Evolutionary conservation across 352 stramenopile species (phyloP).

Genomic region (Phytophthora boehmeriae): DNA sequence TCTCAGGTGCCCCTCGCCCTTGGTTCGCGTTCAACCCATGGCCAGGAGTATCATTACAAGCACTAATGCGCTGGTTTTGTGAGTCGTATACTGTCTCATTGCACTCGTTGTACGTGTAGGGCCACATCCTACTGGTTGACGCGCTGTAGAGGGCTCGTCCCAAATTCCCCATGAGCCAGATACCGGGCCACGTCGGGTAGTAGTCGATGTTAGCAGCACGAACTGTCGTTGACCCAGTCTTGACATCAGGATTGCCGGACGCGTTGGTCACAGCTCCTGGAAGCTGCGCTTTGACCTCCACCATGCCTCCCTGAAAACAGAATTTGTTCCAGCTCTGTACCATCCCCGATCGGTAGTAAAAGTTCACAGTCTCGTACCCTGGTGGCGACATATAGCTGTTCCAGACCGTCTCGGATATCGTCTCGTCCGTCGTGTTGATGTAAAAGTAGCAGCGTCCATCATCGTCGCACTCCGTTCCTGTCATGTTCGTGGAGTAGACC

Average conservation of each 20-base stretch:
- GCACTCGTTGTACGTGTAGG: slow-evolving; percentile 92
- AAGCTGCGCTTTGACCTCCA: slow-evolving; percentile 86
- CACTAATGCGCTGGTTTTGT: slow-evolving; percentile 64
- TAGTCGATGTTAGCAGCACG: slow-evolving; percentile 27
- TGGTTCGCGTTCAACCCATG: slow-evolving; percentile 85
- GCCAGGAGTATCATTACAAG: slow-evolving; percentile 87
- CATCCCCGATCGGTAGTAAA: slow-evolving; percentile 73
- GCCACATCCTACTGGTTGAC: slow-evolving; percentile 89
- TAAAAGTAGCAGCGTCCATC: slow-evolving; percentile 62
- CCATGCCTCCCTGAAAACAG: slow-evolving; percentile 92
- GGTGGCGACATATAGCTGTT: slow-evolving; percentile 66
- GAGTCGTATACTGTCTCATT: slow-evolving; percentile 53
- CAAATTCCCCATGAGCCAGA: slow-evolving; percentile 97
- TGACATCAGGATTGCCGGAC: slow-evolving; percentile 49
- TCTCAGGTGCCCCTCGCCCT: slow-evolving; percentile 91
- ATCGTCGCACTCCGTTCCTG: slow-evolving; percentile 55
- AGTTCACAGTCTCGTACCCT: slow-evolving; percentile 47
- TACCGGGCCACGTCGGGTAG: slow-evolving; percentile 91
- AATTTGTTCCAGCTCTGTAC: slow-evolving; percentile 93
- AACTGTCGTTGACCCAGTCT: slow-evolving; percentile 26
- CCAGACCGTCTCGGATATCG: slow-evolving; percentile 51
- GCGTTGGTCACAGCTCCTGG: slow-evolving; percentile 71
- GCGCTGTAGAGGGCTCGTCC: slow-evolving; percentile 88
- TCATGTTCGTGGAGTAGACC: slow-evolving; percentile 69
- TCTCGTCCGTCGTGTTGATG: slow-evolving; percentile 56